A percentile compares a stretch with the other conserved stretches of the same genome.
These are phyloP conservation scores for Posidonia australis DNA, from an alignment of 106 monocot species.

Conservation along the genomic window DNA sequence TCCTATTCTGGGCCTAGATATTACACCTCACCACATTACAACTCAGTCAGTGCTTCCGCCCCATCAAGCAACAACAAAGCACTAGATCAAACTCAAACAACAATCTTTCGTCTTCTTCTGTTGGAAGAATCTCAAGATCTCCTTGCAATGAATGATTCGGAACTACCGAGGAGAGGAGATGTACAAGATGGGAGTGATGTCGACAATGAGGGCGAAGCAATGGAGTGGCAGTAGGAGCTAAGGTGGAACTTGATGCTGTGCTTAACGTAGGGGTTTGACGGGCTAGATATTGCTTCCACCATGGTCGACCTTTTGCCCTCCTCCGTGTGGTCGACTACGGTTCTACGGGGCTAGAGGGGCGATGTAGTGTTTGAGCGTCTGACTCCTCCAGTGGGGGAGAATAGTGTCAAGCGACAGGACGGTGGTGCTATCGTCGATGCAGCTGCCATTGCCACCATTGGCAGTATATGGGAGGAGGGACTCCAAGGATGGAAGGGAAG, in stretches of 20 bases:
- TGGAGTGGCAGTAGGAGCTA: slow-evolving; percentile 73
- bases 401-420: no score
- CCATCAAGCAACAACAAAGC: slow-evolving; percentile 61
- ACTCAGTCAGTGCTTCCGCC: slow-evolving; percentile 8
- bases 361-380: no score
- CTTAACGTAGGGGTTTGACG: slow-evolving; percentile 87
- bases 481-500: no score
- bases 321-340: not conserved
- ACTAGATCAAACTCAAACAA: slow-evolving; percentile 21
- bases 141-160: slow-evolving; percentile 27
- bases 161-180: not conserved
- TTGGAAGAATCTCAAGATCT: slow-evolving; percentile 57
- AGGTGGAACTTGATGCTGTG: slow-evolving; percentile 96
- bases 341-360: no score
- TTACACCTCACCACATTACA: slow-evolving; percentile 4
- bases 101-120: slow-evolving; percentile 12
- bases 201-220: slow-evolving; percentile 54
- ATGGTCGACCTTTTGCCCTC: not conserved
- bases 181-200: slow-evolving; percentile 52
- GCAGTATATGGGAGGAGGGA: no score
- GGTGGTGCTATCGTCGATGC: no score
- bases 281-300: slow-evolving; percentile 41
- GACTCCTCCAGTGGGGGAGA: no score
- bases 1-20: no score
- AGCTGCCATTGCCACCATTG: no score